Conservation (phyloP, 805 yeast genomes). For the Millerozyma acaciae region DNA sequence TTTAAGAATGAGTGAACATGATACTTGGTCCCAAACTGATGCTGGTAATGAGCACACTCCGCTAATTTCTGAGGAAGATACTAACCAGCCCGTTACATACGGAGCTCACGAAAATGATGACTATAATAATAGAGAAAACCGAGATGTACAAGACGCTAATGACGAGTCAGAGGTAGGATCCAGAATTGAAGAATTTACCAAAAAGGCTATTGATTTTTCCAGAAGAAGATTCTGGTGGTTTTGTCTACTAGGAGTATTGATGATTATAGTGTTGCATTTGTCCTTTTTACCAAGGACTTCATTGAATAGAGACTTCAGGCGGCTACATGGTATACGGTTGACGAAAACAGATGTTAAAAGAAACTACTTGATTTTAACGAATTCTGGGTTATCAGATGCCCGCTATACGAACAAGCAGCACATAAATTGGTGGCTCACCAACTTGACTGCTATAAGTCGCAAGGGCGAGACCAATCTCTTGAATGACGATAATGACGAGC, state of each 20-base stretch:
- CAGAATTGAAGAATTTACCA: constrained; percentile 3
- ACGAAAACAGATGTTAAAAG: constrained; percentile 71
- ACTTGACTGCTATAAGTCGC: constrained; percentile 23
- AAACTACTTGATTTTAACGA: constrained; percentile 41
- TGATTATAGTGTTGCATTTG: constrained; percentile 55
- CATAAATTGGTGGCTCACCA: constrained; percentile 23
- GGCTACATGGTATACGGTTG: constrained; percentile 63
- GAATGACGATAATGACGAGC: constrained; percentile 22
- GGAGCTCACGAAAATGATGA: too few species aligned
- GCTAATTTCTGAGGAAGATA: too few species aligned
- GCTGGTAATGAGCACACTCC: too few species aligned
- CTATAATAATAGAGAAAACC: too few species aligned
- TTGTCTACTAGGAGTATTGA: constrained; percentile 46
- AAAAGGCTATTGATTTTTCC: constrained; percentile 14
- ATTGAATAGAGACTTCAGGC: constrained; percentile 70
- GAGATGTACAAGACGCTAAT: too few species aligned
- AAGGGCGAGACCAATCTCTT: constrained; percentile 18
- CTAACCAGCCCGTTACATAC: too few species aligned
- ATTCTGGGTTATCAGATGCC: constrained; percentile 19
- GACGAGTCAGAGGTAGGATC: too few species aligned
- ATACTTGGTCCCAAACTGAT: too few species aligned
- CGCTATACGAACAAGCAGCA: constrained; percentile 19
- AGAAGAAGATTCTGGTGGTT: constrained; percentile 44
- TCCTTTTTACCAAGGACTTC: constrained; percentile 84
- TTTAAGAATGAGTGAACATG: too few species aligned